Percentiles rank a stretch among this genome's conserved stretches.
These are phyloP conservation scores for Cadophora luteo-olivacea DNA, from an alignment of 2,329 filamentous ascomycete genomes.

Conservation along the genomic window DNA sequence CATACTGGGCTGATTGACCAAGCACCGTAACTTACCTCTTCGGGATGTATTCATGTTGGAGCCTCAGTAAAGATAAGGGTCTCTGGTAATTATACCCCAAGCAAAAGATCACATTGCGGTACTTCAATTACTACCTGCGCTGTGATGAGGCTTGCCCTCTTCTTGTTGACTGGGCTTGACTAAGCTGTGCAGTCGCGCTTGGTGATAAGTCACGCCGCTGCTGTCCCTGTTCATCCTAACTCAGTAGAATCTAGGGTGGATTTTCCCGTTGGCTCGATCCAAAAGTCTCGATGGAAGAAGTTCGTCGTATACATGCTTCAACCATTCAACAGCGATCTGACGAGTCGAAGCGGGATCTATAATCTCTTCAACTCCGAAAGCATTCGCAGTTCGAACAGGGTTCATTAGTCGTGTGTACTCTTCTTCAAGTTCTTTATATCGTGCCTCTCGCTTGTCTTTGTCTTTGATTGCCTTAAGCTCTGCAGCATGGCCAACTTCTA, in stretches of 20 bases:
- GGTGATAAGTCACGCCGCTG: no score
- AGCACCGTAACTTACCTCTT: no score
- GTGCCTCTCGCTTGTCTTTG: slow-evolving; percentile 54
- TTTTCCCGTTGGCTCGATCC: slow-evolving; percentile 50
- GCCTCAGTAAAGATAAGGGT: no score
- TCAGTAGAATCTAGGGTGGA: slow-evolving; percentile 50
- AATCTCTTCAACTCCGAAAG: slow-evolving; percentile 69
- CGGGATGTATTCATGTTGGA: no score
- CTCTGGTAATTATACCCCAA: no score
- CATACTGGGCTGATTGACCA: no score
- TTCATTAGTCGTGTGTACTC: slow-evolving; percentile 69
- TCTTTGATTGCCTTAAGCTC: slow-evolving; percentile 63
- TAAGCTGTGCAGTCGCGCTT: no score
- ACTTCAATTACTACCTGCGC: no score
- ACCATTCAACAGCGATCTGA: slow-evolving; percentile 61
- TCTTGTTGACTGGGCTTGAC: no score
- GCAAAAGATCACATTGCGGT: no score
- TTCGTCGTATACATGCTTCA: slow-evolving; percentile 54
- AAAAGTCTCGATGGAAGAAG: slow-evolving; percentile 37
- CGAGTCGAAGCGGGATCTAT: slow-evolving; percentile 67
- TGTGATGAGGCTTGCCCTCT: no score
- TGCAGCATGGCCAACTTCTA: slow-evolving; percentile 67
- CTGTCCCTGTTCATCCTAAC: background rate
- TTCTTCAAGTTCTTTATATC: slow-evolving; percentile 63
- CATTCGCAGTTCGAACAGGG: slow-evolving; percentile 67